Evolutionary conservation across 768 basidiomycete genomes (phyloP), one percentile per base, ranked within the genome.

Genomic region (Auricularia cornea): DNA sequence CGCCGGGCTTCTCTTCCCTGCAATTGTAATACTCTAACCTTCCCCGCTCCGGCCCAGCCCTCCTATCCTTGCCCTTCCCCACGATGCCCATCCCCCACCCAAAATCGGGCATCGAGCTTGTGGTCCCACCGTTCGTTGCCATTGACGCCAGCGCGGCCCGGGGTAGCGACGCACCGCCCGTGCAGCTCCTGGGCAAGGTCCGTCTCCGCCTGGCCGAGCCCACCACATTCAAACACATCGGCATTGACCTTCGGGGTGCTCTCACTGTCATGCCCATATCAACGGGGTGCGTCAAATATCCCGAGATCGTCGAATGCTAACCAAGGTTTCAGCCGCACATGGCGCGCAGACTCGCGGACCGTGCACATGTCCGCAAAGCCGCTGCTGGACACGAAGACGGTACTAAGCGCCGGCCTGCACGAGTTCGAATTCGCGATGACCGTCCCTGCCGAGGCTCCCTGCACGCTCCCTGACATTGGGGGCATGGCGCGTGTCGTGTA

Each of bases 361-460:
- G 94, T 90, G 54, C 26, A 57, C 54, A 29, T 57, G 54, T 28
- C 26, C 26, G 90, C 20, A 94, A 95, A 77, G 85, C 96, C 60
- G 89, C 92, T 69, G 89, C 90, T 63, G 84, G 87, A 69, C 89
- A 85, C 73, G 81, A 80, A 48, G 86, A 89, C 70, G 78, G 97
- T 94, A 0, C 86, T 98, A 72, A 96, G 97, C 76, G 92, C 94
- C n/a, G 96, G 96, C 14, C 85, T 85, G 38, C 96, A 98, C 72
- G 76, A 86, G 30, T 98, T 97, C 74, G 95, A 94, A 28, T 98
- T 98, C 77, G 86, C 88, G 67, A 83, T 97, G 63, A 84, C 88
- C 64, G 79, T 98, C 30, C 90, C 91, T 26, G 92, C 92, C 41
- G 84, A 87, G 5, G 79, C 96, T 2, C 96, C 96, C 1, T 92